Evolutionary conservation across 257 asterid species (phyloP).

Genomic region (Salvia miltiorrhiza): DNA sequence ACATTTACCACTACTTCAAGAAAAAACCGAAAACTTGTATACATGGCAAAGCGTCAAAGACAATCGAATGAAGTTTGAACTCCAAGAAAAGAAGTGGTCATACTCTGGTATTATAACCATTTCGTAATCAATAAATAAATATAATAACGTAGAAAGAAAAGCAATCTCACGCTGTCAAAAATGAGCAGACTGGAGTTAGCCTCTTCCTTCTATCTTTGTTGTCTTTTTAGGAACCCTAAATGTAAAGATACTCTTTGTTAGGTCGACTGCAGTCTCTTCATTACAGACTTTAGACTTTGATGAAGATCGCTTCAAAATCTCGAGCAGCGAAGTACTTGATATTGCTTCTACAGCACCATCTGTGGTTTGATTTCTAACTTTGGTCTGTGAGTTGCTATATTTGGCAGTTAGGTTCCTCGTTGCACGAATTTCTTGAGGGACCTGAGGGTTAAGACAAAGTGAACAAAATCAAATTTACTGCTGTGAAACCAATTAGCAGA

Average conservation of each 20-base stretch:
- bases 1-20: no score
- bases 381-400: constrained; percentile 37
- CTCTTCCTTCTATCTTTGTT: constrained; percentile 44
- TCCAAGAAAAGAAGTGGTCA: background rate
- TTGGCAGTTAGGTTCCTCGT: constrained; percentile 32
- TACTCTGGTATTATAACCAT: no score
- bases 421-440: constrained; percentile 29
- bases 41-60: background rate
- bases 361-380: constrained; percentile 20
- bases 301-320: constrained; percentile 62
- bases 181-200: background rate
- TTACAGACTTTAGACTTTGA: constrained; percentile 27
- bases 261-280: constrained; percentile 39
- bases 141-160: background rate
- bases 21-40: background rate
- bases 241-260: constrained; percentile 48
- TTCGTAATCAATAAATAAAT: background rate
- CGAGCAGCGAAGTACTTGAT: constrained; percentile 53
- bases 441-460: constrained; percentile 28
- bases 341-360: constrained; percentile 26
- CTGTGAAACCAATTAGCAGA: no score
- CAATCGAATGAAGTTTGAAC: background rate
- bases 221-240: constrained; percentile 59
- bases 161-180: background rate
- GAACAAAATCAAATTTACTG: background rate